phyloP scores from a whole-genome alignment of 139 green algal species.

The Microglena sp. region DNA sequence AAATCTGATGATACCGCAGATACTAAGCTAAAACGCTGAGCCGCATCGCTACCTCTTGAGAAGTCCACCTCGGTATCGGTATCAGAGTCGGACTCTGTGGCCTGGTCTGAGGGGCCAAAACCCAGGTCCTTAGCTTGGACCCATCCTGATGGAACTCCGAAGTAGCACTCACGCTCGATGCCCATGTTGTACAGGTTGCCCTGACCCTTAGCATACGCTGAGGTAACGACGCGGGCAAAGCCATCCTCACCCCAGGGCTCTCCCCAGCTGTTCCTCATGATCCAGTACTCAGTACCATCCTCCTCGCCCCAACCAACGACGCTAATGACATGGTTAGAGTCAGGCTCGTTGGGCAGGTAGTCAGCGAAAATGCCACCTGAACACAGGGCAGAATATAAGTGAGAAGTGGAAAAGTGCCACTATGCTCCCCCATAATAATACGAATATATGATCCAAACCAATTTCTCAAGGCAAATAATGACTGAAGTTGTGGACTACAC shows the following conservation, averaged over 20 bases:
- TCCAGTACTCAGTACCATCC: conserved; percentile 62
- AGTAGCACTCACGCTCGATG: background rate
- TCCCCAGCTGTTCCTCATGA: conserved; percentile 52
- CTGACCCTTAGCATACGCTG: conserved; percentile 30
- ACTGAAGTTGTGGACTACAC: no score
- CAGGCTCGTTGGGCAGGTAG: conserved; percentile 3
- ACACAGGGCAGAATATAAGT: no score
- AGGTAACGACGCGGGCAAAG: conserved; percentile 70
- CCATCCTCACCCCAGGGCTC: conserved; percentile 69
- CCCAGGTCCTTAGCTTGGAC: background rate
- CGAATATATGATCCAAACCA: no score
- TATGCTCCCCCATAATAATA: no score
- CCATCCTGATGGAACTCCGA: background rate
- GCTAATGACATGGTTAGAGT: conserved; percentile 76
- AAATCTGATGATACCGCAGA: no score
- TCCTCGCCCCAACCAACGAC: conserved; percentile 79
- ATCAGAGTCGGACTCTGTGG: no score
- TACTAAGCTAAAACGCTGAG: no score
- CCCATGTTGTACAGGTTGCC: conserved; percentile 3
- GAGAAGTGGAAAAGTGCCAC: no score
- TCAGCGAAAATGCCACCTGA: conserved; percentile 40
- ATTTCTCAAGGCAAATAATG: no score
- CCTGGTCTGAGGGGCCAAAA: no score
- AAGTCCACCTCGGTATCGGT: no score
- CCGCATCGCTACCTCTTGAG: no score